Conservation (phyloP, 75 land plant species). For the Cryptomeria japonica region DNA sequence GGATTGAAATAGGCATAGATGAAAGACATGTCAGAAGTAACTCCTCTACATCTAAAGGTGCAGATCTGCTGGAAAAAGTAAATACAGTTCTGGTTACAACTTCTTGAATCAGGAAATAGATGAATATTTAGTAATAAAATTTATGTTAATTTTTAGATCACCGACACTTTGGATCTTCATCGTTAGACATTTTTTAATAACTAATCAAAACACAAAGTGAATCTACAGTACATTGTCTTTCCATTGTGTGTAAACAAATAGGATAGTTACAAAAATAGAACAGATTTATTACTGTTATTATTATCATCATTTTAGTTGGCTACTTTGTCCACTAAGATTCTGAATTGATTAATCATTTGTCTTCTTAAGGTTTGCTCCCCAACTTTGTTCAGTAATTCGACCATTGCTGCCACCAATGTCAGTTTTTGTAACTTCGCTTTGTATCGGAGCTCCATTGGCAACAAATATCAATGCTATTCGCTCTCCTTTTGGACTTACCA, state of each 20-base stretch:
- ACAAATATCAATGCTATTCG: conserved; percentile 60
- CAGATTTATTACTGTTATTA: not conserved
- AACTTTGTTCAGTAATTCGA: conserved; percentile 51
- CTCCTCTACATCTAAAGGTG: not conserved
- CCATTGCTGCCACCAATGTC: conserved; percentile 83
- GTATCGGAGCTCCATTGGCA: conserved; percentile 94
- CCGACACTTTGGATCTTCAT: not conserved
- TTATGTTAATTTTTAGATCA: not conserved
- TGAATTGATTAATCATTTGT: not conserved
- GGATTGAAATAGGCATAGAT: not conserved
- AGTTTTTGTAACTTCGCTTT: conserved; percentile 81
- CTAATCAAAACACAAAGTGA: not conserved
- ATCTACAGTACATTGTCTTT: not conserved
- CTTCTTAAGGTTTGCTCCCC: conserved; percentile 61
- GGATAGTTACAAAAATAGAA: not conserved
- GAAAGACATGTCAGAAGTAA: not conserved
- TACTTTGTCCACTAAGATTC: not conserved
- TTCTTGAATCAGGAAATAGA: not conserved
- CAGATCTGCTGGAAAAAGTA: not conserved
- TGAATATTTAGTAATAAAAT: not conserved
- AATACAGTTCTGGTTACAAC: not conserved
- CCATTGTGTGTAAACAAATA: not conserved
- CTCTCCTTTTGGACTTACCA: conserved; percentile 77
- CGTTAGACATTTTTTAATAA: not conserved
- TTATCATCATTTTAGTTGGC: not conserved